phyloP scores from a whole-genome alignment of 805 yeast species.

The Ogataea zsoltii region DNA sequence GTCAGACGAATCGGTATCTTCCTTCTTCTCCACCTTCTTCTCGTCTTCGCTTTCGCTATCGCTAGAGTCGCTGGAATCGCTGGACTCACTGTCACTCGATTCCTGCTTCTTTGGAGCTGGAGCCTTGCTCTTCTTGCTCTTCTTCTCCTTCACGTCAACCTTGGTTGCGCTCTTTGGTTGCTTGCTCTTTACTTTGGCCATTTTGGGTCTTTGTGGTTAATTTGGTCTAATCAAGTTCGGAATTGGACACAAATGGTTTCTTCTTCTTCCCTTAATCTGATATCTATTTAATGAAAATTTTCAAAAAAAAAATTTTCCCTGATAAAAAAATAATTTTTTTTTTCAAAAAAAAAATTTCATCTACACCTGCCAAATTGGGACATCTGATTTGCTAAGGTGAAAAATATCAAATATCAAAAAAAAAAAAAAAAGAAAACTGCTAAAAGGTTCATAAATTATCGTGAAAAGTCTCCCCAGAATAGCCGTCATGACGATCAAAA shows the following conservation, averaged over 20 bases:
- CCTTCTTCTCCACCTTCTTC: neutral
- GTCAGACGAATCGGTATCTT: constrained; percentile 7
- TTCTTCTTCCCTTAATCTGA: neutral
- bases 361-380: constrained; percentile 4
- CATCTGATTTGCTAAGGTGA: neutral
- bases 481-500: constrained; percentile 13
- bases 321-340: constrained; percentile 7
- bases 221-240: neutral
- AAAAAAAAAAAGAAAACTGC: constrained; percentile 3
- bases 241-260: neutral
- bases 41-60: constrained; percentile 6
- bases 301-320: constrained; percentile 12
- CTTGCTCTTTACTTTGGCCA: constrained; percentile 7
- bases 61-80: no score
- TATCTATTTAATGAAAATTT: constrained; percentile 5
- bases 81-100: constrained; percentile 5
- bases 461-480: no score
- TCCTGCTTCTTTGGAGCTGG: constrained; percentile 20
- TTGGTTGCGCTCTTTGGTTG: constrained; percentile 9
- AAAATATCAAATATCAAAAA: constrained; percentile 1
- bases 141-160: constrained; percentile 21
- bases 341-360: constrained; percentile 14
- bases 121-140: constrained; percentile 11
- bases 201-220: neutral
- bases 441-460: no score